Percentiles rank a stretch among this genome's conserved stretches.
Conservation (phyloP, 164 flowering plant species). For the Vitis amurensis region DNA sequence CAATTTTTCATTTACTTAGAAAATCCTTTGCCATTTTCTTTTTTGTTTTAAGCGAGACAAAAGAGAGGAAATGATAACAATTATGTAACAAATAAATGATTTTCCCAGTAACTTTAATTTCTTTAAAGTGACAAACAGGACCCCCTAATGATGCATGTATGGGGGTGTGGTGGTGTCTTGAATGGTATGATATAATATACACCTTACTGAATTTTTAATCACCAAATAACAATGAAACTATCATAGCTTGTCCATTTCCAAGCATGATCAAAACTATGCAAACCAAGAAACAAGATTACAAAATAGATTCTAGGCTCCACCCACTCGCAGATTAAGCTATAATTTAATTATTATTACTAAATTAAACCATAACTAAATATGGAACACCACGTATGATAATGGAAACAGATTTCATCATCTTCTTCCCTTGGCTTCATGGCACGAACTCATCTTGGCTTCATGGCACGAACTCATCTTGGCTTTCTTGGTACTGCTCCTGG, state of each 20-base stretch:
- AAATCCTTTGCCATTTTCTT: too few species aligned
- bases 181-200: background rate
- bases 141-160: too few species aligned
- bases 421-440: constrained; percentile 17
- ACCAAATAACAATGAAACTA: background rate
- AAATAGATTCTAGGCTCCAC: background rate
- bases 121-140: too few species aligned
- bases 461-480: constrained; percentile 23
- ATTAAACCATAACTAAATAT: background rate
- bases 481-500: constrained; percentile 19
- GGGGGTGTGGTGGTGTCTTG: background rate
- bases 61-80: too few species aligned
- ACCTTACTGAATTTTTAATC: background rate
- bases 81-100: too few species aligned
- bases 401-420: background rate
- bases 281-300: constrained; percentile 1
- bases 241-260: background rate
- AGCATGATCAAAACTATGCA: background rate
- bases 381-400: background rate
- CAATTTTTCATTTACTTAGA: too few species aligned
- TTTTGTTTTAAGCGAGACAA: too few species aligned
- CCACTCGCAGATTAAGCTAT: too few species aligned
- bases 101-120: too few species aligned
- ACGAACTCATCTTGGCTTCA: background rate
- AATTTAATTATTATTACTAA: too few species aligned